phyloP scores from a whole-genome alignment of 192 early-diverging fungal species.

The Bifiguratus adelaidae region DNA sequence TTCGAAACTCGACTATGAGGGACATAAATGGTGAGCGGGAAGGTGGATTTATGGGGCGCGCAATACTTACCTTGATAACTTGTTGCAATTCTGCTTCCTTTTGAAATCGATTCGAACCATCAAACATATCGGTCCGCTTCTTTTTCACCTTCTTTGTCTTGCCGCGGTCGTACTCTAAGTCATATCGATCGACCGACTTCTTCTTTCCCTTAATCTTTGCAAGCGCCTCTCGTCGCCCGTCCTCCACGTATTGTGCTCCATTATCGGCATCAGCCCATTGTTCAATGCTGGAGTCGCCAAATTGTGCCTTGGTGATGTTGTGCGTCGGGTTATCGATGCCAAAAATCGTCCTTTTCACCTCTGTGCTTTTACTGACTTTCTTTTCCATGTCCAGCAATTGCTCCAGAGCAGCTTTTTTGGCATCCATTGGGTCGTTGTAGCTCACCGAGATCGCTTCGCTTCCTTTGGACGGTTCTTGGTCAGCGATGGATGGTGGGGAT shows the following conservation, averaged over 20 bases:
- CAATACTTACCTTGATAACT: constrained; percentile 19
- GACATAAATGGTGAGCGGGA: too few species aligned
- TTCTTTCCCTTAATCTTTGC: constrained; percentile 42
- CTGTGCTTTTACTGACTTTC: constrained; percentile 30
- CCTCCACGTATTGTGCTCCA: constrained; percentile 6
- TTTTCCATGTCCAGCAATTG: constrained; percentile 34
- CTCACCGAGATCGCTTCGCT: constrained; percentile 35
- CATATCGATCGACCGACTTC: constrained; percentile 35
- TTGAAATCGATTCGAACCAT: constrained; percentile 30
- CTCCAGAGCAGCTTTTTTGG: constrained; percentile 27
- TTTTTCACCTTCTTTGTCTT: constrained; percentile 64
- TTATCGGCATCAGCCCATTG: constrained; percentile 20
- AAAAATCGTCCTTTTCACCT: constrained; percentile 35
- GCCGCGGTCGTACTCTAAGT: constrained; percentile 66
- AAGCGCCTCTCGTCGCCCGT: constrained; percentile 18
- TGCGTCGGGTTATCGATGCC: constrained; percentile 24
- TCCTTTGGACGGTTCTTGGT: constrained; percentile 16
- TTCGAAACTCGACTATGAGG: too few species aligned
- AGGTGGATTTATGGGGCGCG: too few species aligned
- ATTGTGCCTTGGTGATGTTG: constrained; percentile 19
- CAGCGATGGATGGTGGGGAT: neutral
- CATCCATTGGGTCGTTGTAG: constrained; percentile 27
- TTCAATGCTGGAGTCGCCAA: constrained; percentile 13
- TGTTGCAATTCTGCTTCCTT: constrained; percentile 24
- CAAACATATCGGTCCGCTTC: constrained; percentile 30